phyloP scores from a whole-genome alignment of 441 rosid species.

The Arabidopsis lyrata region DNA sequence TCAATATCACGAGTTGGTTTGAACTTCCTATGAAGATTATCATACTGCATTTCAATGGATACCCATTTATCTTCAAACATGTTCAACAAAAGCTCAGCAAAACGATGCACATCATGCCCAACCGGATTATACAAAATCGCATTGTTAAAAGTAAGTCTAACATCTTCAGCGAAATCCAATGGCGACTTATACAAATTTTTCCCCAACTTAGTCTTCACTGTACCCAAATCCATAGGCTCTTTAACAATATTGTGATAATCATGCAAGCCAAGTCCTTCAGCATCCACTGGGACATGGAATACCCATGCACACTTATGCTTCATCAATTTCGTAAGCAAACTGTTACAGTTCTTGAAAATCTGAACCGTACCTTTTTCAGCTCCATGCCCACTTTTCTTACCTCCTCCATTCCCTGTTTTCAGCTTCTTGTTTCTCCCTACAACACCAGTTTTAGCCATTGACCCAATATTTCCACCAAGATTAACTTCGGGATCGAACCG shows the following conservation, averaged over 20 bases:
- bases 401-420: slow-evolving; percentile 53
- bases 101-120: slow-evolving; percentile 82
- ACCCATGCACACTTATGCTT: slow-evolving; percentile 89
- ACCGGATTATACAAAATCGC: slow-evolving; percentile 85
- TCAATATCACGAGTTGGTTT: slow-evolving; percentile 42
- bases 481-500: slow-evolving; percentile 54
- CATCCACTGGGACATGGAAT: slow-evolving; percentile 91
- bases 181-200: slow-evolving; percentile 69
- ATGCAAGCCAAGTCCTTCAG: slow-evolving; percentile 65
- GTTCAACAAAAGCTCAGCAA: slow-evolving; percentile 66
- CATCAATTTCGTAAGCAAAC: slow-evolving; percentile 74
- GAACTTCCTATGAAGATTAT: slow-evolving; percentile 43
- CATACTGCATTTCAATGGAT: slow-evolving; percentile 54
- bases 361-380: slow-evolving; percentile 48
- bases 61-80: slow-evolving; percentile 81
- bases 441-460: slow-evolving; percentile 3
- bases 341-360: slow-evolving; percentile 61
- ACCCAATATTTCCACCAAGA: slow-evolving; percentile 11
- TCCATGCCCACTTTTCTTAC: slow-evolving; percentile 50
- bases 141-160: slow-evolving; percentile 85
- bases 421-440: slow-evolving; percentile 45
- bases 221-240: slow-evolving; percentile 97
- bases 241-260: slow-evolving; percentile 80
- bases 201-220: slow-evolving; percentile 66
- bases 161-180: slow-evolving; percentile 81